Evolutionary conservation across 2,329 filamentous ascomycete species (phyloP).

Genomic region (Helicocarpus griseus): DNA sequence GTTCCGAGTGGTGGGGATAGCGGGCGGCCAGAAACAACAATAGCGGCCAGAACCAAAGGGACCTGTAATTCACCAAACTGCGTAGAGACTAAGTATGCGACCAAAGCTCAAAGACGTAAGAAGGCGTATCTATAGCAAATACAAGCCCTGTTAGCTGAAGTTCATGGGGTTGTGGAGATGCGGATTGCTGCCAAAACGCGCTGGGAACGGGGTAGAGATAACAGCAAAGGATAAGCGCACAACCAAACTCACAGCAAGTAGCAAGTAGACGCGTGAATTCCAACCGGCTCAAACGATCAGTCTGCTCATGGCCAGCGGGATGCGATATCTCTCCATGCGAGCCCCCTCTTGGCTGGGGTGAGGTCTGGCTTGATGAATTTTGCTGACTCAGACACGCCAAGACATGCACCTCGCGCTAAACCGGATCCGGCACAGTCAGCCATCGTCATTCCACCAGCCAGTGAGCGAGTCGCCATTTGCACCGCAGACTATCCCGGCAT

Average conservation of each 20-base stretch:
- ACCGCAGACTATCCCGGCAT: background rate
- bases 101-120: background rate
- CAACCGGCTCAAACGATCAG: conserved; percentile 10
- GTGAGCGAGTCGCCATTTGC: background rate
- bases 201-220: background rate
- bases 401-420: conserved; percentile 7
- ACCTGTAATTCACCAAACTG: background rate
- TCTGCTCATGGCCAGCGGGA: background rate
- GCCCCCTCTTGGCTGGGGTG: conserved; percentile 11
- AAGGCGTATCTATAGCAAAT: background rate
- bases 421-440: background rate
- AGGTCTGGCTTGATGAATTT: conserved; percentile 12
- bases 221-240: conserved; percentile 1
- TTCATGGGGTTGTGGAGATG: background rate
- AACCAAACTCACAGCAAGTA: conserved; percentile 5
- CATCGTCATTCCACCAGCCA: conserved; percentile 1
- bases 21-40: background rate
- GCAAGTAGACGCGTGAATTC: conserved; percentile 18
- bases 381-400: conserved; percentile 16
- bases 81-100: background rate
- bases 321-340: background rate
- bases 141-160: background rate
- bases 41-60: background rate
- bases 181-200: conserved; percentile 4
- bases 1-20: background rate